phyloP scores from a whole-genome alignment of 106 monocot genomes.

The Chionographis japonica region DNA sequence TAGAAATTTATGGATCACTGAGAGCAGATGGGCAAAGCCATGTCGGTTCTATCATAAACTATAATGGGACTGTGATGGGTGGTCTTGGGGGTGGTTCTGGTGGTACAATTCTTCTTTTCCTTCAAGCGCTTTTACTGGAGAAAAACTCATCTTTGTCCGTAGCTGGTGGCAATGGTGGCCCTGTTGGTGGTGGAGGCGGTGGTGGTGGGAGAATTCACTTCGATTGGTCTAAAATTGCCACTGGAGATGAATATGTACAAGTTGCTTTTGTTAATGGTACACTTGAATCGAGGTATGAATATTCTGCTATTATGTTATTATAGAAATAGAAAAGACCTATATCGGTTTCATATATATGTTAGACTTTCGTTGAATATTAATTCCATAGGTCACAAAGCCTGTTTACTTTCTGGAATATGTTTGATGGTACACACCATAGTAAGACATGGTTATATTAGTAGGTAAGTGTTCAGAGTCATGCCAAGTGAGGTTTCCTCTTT shows the following conservation, averaged over 20 bases:
- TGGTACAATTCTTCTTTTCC: slow-evolving; percentile 82
- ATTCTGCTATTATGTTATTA: not conserved
- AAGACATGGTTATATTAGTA: no score
- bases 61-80: slow-evolving; percentile 47
- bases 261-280: slow-evolving; percentile 79
- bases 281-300: slow-evolving; percentile 59
- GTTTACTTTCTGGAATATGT: no score
- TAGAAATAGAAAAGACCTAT: not conserved
- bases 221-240: slow-evolving; percentile 88
- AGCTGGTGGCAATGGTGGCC: slow-evolving; percentile 72
- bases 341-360: not conserved
- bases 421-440: no score
- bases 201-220: slow-evolving; percentile 93
- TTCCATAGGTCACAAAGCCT: not conserved
- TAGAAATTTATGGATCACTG: slow-evolving; percentile 71
- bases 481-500: no score
- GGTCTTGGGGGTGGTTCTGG: slow-evolving; percentile 93
- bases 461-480: no score
- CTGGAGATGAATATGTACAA: slow-evolving; percentile 81
- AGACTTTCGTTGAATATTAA: not conserved
- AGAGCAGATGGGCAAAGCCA: slow-evolving; percentile 77
- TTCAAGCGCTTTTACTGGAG: slow-evolving; percentile 48
- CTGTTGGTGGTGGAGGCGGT: slow-evolving; percentile 82
- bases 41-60: slow-evolving; percentile 13
- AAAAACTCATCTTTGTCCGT: slow-evolving; percentile 66